Evolutionary conservation across 345 rosid genomes (phyloP), one percentile per base, ranked within the genome.

Genomic region (Cardamine resedifolia): DNA sequence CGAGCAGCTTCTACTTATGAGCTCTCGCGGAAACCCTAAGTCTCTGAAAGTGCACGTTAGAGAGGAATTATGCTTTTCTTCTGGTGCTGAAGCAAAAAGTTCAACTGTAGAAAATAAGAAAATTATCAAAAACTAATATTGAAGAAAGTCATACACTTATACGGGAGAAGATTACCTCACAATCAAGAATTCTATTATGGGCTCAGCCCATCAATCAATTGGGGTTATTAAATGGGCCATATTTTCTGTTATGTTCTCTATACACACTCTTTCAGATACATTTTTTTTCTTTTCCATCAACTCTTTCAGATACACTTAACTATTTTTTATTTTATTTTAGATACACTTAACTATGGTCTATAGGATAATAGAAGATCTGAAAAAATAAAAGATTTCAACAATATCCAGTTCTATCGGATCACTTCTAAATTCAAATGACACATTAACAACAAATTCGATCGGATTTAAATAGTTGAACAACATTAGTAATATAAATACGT

Each of bases 101-200:
- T 7, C 51, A 26, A 7, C 12, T 45, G 58, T 10, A 53, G 49
- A 45, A 8, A 7, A 9, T 10, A 10, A 36, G 5, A 34, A 26
- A 7, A 27, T 0, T 6, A 62, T 27, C 4, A 34, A 30, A n/a
- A 0, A 39, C 14, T 2, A n/a, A 3, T 3, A 52, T 9, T 11
- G 2, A 64, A 10, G 23, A 19, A 30, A 34, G 20, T 39, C n/a
- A 24, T 7, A 52, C 15, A 3, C 36, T 19, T 24, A 31, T 9
- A 59, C 11, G 11, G 56, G n/a, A 64, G 77, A 57, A 58, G 62
- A 31, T 67, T 9, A 67, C 78, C 78, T 56, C 73, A 31, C 66
- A 8, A 28, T 75, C 78, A 68, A 67, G 68, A 73, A 33, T 73
- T 58, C 72, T 5, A 10, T 45, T 8, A 6, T 27, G 66, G 66